phyloP scores from a whole-genome alignment of 306 rosid species.

The Quillaja saponaria region DNA sequence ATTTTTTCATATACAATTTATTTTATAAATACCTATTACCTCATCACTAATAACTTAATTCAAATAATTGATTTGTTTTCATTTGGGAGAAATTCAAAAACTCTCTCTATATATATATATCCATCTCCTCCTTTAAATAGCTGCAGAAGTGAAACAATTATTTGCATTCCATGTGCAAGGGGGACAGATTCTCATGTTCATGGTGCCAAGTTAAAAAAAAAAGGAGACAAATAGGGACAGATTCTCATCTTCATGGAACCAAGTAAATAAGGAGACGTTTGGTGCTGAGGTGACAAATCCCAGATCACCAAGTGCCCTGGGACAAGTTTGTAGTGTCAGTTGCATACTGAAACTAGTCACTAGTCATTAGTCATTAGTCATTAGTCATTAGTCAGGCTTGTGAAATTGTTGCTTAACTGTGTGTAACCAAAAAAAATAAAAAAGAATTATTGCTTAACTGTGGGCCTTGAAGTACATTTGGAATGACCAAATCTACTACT shows the following conservation, averaged over 20 bases:
- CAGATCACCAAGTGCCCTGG: neutral
- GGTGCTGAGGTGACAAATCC: slow-evolving; percentile 25
- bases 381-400: too few relatives aligned
- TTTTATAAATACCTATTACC: too few relatives aligned
- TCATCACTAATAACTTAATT: too few relatives aligned
- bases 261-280: slow-evolving; percentile 13
- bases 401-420: slow-evolving; percentile 3
- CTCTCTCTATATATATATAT: too few relatives aligned
- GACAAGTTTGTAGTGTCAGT: neutral
- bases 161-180: slow-evolving; percentile 28
- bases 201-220: slow-evolving; percentile 11
- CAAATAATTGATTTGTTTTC: too few relatives aligned
- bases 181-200: slow-evolving; percentile 17
- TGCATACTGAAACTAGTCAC: neutral
- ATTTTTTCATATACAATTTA: too few relatives aligned
- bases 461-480: slow-evolving; percentile 12
- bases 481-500: neutral
- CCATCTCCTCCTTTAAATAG: too few relatives aligned
- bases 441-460: slow-evolving; percentile 10
- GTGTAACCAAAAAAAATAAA: too few relatives aligned
- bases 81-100: too few relatives aligned
- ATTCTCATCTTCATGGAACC: neutral
- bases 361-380: too few relatives aligned
- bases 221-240: slow-evolving; percentile 23
- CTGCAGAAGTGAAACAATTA: neutral